Base-by-base conservation (phyloP, 306 rosid species). In the Pterocarpus santalinus region DNA sequence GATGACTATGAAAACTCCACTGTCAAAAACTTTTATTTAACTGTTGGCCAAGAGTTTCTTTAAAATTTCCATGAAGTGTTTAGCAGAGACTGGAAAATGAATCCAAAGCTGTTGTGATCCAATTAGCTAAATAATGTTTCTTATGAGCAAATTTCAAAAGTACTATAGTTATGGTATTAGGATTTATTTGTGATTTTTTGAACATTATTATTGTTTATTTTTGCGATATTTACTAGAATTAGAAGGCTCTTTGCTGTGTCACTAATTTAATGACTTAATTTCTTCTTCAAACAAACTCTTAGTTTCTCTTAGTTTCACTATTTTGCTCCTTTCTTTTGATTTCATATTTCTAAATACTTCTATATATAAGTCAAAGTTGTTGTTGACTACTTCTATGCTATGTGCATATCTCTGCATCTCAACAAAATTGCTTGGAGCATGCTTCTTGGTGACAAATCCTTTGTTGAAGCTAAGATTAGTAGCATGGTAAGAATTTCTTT, bases 251-350 rank as follows among this genome's bases (percentile, higher is more conserved):
- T 68, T 58, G 62, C 36, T 61, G 41, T 65, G 22, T 77, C 73
- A 62, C 64, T 84, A 61, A 86, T 52, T 57, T 46, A 51, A 60
- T 63, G 84, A 58, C 65, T 17, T 68, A 51, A 81, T 75, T 73
- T 87, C 56, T 72, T 61, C 64, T 85, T 22, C 28, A 22, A 22
- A 22, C 28, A 22, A 22, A 1, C 28, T 22, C 28, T 22, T 22
- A 22, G 28, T 22, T 22, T 22, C 28, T 22, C 28, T 22, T 22
- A 22, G 28, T 22, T 22, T 22, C 28, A 22, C 1, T 22, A 1
- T 22, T 22, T 22, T 22, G 28, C 28, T 22, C 28, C 28, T 22
- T 22, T 22, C 28, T 22, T 22, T 22, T 22, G 28, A 22, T 22
- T 22, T 22, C 28, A 22, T 22, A 22, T 22, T 22, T 22, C 1